Percentiles rank a stretch among this genome's conserved stretches.
These are phyloP conservation scores for Colletotrichum orbiculare DNA, from an alignment of 2,329 filamentous ascomycete genomes.

Conservation along the genomic window DNA sequence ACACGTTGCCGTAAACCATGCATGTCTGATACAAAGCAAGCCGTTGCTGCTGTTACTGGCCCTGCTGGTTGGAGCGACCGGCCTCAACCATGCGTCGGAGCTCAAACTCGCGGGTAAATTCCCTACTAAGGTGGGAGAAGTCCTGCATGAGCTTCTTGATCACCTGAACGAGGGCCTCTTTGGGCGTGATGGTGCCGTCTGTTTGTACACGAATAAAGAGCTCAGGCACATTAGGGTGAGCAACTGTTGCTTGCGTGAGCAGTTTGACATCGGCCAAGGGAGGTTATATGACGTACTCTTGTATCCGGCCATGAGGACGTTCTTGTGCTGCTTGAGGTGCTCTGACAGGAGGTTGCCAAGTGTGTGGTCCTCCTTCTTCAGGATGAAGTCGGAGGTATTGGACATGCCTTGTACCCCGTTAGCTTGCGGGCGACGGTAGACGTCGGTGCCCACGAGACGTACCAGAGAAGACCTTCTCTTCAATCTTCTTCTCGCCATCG, in stretches of 20 bases:
- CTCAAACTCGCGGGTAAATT: conserved; percentile 94
- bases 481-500: conserved; percentile 93
- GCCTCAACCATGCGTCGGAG: conserved; percentile 84
- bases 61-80: conserved; percentile 60
- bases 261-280: conserved; percentile 7
- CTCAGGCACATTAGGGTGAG: conserved; percentile 71
- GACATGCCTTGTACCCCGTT: conserved; percentile 75
- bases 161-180: conserved; percentile 83
- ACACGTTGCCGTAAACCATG: conserved; percentile 8
- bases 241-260: conserved; percentile 49
- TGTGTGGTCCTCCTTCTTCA: conserved; percentile 98
- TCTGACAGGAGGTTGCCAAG: conserved; percentile 89
- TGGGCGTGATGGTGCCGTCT: conserved; percentile 87
- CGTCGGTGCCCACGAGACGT: conserved; percentile 50
- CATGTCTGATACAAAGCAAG: neutral
- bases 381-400: conserved; percentile 93
- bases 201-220: conserved; percentile 86
- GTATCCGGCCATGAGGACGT: conserved; percentile 93
- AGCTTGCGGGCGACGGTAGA: neutral
- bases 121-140: conserved; percentile 81
- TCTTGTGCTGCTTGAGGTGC: conserved; percentile 84
- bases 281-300: conserved; percentile 68
- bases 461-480: conserved; percentile 90
- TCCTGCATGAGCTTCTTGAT: conserved; percentile 87
- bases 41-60: conserved; percentile 6